phyloP scores from a whole-genome alignment of 1,284 basidiomycete genomes.

The Xanthoconium separans region DNA sequence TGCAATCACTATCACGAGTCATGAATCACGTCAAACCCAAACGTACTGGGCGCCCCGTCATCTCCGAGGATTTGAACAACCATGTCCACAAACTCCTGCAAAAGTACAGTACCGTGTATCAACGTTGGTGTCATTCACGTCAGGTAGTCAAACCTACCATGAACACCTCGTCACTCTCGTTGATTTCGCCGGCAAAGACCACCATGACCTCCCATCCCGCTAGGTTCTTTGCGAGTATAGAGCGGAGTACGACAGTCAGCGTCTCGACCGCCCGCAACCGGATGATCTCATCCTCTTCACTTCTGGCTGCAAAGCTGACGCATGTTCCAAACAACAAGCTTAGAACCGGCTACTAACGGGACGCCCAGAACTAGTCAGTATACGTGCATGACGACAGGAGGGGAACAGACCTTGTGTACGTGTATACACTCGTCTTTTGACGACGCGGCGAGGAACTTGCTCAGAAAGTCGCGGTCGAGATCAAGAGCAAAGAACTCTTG shows the following conservation, averaged over 20 bases:
- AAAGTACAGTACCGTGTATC: constrained; percentile 2
- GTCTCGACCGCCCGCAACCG: constrained; percentile 48
- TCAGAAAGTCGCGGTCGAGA: constrained; percentile 47
- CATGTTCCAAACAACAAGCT: constrained; percentile 49
- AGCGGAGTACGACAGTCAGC: constrained; percentile 44
- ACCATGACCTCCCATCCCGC: constrained; percentile 73
- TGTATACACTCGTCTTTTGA: constrained; percentile 42
- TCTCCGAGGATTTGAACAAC: constrained; percentile 47
- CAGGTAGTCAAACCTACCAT: constrained; percentile 39
- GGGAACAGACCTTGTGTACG: constrained; percentile 41
- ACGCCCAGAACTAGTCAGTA: constrained; percentile 10
- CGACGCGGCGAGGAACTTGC: constrained; percentile 28
- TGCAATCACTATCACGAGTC: constrained; percentile 3
- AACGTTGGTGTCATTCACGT: neutral
- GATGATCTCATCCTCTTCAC: constrained; percentile 34
- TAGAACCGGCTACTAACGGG: constrained; percentile 49
- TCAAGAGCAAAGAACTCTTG: constrained; percentile 48
- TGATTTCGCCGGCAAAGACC: constrained; percentile 57
- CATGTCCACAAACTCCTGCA: constrained; percentile 47
- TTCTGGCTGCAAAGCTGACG: constrained; percentile 29
- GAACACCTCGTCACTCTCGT: constrained; percentile 55
- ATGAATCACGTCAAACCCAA: neutral
- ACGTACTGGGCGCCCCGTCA: constrained; percentile 43
- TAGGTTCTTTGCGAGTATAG: constrained; percentile 51
- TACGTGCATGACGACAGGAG: neutral